Evolutionary conservation across 352 stramenopile genomes (phyloP).

Genomic region (Pythium vanterpoolii): DNA sequence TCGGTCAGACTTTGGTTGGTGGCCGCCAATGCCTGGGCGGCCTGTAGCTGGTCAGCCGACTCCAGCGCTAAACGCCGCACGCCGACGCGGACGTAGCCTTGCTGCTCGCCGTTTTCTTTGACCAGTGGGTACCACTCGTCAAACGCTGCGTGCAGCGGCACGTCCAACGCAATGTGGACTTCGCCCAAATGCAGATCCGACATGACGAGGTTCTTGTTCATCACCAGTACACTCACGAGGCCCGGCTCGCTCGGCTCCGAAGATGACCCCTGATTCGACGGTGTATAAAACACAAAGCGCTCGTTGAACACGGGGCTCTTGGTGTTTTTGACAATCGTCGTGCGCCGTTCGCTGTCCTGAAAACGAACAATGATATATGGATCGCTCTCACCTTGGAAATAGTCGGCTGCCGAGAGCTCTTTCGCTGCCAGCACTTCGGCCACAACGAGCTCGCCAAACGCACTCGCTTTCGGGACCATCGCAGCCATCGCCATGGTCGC

Average conservation of each 20-base stretch:
- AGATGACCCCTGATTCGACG: constrained; percentile 29
- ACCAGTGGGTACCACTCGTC: constrained; percentile 70
- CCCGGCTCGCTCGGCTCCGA: constrained; percentile 32
- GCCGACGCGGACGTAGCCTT: constrained; percentile 42
- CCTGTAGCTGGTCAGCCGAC: constrained; percentile 43
- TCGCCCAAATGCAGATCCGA: constrained; percentile 57
- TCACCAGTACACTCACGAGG: constrained; percentile 47
- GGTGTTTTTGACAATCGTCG: constrained; percentile 24
- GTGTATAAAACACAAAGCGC: constrained; percentile 71
- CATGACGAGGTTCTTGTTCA: constrained; percentile 38
- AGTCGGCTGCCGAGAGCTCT: constrained; percentile 40
- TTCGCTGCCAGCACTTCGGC: constrained; percentile 58
- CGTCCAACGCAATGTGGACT: constrained; percentile 61
- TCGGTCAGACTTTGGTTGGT: constrained; percentile 44
- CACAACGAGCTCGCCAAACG: constrained; percentile 66
- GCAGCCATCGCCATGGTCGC: neutral
- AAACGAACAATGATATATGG: constrained; percentile 46
- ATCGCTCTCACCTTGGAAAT: constrained; percentile 37
- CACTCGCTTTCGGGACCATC: constrained; percentile 20
- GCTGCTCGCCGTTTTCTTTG: constrained; percentile 51
- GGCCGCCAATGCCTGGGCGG: constrained; percentile 38
- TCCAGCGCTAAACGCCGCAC: constrained; percentile 59
- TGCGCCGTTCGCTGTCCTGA: constrained; percentile 33
- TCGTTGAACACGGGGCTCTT: constrained; percentile 52
- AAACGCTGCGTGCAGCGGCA: constrained; percentile 66